Conservation (phyloP, 495 filamentous ascomycete species). For the Penicillium daleae region DNA sequence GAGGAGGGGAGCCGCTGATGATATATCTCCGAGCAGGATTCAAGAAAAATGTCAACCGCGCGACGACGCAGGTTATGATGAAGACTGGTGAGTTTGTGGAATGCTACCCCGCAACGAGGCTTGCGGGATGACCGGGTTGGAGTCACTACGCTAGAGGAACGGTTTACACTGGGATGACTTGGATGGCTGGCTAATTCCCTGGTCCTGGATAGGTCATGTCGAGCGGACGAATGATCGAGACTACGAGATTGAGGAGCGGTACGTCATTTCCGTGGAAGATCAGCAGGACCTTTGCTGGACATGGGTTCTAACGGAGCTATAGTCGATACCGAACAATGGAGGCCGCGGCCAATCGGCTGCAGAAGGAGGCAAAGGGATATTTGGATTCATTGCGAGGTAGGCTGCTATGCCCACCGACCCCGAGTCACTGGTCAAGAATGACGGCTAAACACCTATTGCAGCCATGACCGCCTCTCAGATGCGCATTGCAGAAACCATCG, state of each 20-base stretch:
- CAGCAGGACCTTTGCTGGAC: background rate
- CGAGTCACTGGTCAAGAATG: background rate
- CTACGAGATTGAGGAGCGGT: conserved; percentile 97
- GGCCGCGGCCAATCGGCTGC: conserved; percentile 83
- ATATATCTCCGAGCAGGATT: conserved; percentile 63
- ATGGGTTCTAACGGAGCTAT: conserved; percentile 20
- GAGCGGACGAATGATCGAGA: conserved; percentile 98
- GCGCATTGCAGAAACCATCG: conserved; percentile 98
- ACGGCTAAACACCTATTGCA: conserved; percentile 34
- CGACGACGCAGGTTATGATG: conserved; percentile 99
- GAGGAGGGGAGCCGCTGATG: background rate
- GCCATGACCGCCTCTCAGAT: conserved; percentile 99
- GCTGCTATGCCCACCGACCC: conserved; percentile 7
- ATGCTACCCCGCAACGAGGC: conserved; percentile 27
- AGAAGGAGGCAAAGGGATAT: conserved; percentile 98
- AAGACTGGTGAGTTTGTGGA: conserved; percentile 72
- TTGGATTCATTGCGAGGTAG: conserved; percentile 91
- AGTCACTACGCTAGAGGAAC: background rate
- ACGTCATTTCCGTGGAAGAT: conserved; percentile 22
- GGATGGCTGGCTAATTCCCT: background rate
- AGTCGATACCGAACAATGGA: conserved; percentile 97
- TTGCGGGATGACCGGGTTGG: conserved; percentile 15
- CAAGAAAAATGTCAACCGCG: conserved; percentile 98
- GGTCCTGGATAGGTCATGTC: conserved; percentile 71
- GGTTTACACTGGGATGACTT: background rate